Percentiles rank a stretch among this genome's conserved stretches.
Conservation (phyloP, 345 rosid genomes). For the Moricandia arvensis region DNA sequence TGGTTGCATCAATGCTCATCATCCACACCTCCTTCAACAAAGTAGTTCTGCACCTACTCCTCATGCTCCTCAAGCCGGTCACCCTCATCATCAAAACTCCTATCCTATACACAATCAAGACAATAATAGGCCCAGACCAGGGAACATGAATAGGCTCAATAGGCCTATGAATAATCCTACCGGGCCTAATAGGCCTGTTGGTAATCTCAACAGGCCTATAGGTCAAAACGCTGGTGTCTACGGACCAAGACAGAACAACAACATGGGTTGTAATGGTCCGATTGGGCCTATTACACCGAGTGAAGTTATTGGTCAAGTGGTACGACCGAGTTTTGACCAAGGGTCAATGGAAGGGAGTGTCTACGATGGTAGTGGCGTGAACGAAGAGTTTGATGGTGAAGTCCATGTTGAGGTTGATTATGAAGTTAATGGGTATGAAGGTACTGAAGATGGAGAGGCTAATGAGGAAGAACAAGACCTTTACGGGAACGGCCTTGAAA, state of each 20-base stretch:
- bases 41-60: conserved; percentile 27
- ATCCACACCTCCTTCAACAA: conserved; percentile 32
- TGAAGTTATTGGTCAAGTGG: not conserved
- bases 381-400: conserved; percentile 17
- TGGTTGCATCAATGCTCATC: conserved; percentile 36
- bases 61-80: not conserved
- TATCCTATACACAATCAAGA: conserved; percentile 2
- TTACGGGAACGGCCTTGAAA: conserved; percentile 7
- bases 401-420: conserved; percentile 21
- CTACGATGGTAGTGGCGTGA: not conserved
- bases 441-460: not conserved
- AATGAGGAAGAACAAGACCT: not conserved
- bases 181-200: not conserved
- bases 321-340: conserved; percentile 18
- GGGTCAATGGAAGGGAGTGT: conserved; percentile 15
- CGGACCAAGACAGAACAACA: conserved; percentile 23
- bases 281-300: not conserved
- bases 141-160: not conserved
- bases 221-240: not conserved
- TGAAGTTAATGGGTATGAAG: conserved; percentile 20
- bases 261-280: not conserved
- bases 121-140: not conserved
- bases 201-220: not conserved
- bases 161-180: not conserved
- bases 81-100: not conserved